These are phyloP conservation scores for Debaryomyces nepalensis DNA, from an alignment of 1,139 yeast genomes.

Conservation along the genomic window DNA sequence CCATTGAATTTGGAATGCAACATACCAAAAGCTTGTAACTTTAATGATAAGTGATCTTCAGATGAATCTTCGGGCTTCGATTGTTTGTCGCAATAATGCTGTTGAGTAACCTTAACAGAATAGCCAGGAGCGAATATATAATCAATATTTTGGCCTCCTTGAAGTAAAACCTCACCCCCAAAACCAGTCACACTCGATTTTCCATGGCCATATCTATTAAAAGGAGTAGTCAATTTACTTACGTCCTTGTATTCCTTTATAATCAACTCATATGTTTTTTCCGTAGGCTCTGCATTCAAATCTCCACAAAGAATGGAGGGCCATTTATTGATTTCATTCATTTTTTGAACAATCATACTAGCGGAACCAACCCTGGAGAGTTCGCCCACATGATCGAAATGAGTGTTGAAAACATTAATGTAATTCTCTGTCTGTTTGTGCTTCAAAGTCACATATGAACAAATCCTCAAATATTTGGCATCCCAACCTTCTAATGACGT, in stretches of 20 bases:
- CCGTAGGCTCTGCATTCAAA: slow-evolving; percentile 24
- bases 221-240: slow-evolving; percentile 28
- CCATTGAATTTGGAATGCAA: slow-evolving; percentile 52
- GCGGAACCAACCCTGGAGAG: slow-evolving; percentile 45
- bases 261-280: slow-evolving; percentile 24
- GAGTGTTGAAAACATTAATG: slow-evolving; percentile 50
- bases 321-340: slow-evolving; percentile 33
- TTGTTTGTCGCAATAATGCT: slow-evolving; percentile 21
- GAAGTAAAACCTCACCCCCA: slow-evolving; percentile 34
- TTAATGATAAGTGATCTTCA: slow-evolving; percentile 24
- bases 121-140: slow-evolving; percentile 50
- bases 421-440: slow-evolving; percentile 31
- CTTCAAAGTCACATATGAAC: slow-evolving; percentile 48
- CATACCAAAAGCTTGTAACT: slow-evolving; percentile 44
- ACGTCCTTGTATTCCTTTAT: slow-evolving; percentile 35
- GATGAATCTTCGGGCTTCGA: slow-evolving; percentile 12
- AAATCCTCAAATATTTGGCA: slow-evolving; percentile 53
- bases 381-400: slow-evolving; percentile 50
- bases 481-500: slow-evolving; percentile 55
- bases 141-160: slow-evolving; percentile 50
- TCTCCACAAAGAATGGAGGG: slow-evolving; percentile 37
- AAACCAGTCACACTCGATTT: slow-evolving; percentile 57
- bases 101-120: slow-evolving; percentile 29
- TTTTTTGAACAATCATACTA: slow-evolving; percentile 36
- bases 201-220: slow-evolving; percentile 46